These are phyloP conservation scores for Drechslerella coelobrocha DNA, from an alignment of 2,329 filamentous ascomycete genomes.

Conservation along the genomic window DNA sequence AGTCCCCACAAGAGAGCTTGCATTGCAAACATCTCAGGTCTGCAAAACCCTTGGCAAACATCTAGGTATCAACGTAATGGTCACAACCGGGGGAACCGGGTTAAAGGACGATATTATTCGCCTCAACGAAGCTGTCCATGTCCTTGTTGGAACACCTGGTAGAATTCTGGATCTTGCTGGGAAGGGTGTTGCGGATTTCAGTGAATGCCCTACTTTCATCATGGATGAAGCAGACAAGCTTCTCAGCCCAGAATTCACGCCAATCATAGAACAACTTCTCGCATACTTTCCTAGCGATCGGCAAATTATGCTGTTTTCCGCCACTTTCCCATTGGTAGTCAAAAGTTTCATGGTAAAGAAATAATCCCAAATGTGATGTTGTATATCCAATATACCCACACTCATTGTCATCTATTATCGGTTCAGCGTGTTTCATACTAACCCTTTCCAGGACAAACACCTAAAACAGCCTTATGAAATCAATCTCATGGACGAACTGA, in stretches of 20 bases:
- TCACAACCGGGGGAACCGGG: constrained; percentile 94
- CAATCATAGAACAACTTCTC: constrained; percentile 93
- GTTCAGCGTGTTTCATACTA: constrained; percentile 8
- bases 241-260: constrained; percentile 93
- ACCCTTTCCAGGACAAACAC: constrained; percentile 76
- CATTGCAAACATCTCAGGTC: constrained; percentile 97
- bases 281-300: constrained; percentile 96
- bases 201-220: constrained; percentile 95
- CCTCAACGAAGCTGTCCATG: constrained; percentile 90
- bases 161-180: constrained; percentile 94
- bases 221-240: constrained; percentile 99
- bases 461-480: constrained; percentile 97
- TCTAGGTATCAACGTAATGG: constrained; percentile 97
- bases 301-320: constrained; percentile 99
- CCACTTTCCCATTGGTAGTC: constrained; percentile 95
- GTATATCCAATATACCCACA: not conserved
- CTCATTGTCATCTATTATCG: not conserved
- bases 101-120: constrained; percentile 96
- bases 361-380: constrained; percentile 19
- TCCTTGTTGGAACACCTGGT: constrained; percentile 95
- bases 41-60: constrained; percentile 99
- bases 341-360: constrained; percentile 76
- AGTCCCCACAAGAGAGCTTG: constrained; percentile 94
- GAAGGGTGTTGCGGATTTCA: constrained; percentile 94
- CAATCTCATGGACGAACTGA: constrained; percentile 99